Evolutionary conservation across 768 basidiomycete species (phyloP).

Genomic region (Leucosporidium scottii): DNA sequence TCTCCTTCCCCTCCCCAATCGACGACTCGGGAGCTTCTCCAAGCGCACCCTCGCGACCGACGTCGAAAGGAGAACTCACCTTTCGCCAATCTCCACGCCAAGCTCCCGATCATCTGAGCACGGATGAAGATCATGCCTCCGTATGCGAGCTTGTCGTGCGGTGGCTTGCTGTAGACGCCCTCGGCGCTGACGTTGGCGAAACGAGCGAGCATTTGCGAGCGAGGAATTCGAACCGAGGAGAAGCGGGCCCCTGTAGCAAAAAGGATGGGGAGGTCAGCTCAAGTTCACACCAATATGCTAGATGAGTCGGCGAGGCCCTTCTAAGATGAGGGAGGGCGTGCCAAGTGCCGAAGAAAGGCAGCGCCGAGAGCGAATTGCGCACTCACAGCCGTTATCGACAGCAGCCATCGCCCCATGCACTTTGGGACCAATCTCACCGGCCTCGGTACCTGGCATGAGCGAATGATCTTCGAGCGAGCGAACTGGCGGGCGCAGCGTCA

Average conservation of each 20-base stretch:
- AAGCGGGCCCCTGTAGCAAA: conserved; percentile 35
- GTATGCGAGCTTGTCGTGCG: conserved; percentile 61
- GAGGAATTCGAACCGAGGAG: conserved; percentile 44
- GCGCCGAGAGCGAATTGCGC: too few relatives aligned
- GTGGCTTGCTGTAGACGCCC: conserved; percentile 59
- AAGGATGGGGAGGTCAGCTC: neutral
- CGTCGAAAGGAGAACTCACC: conserved; percentile 45
- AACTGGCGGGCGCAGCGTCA: conserved; percentile 5
- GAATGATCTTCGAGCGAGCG: conserved; percentile 39
- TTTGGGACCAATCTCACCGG: conserved; percentile 48
- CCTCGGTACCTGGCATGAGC: conserved; percentile 43
- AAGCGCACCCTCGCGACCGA: too few relatives aligned
- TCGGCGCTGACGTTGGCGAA: conserved; percentile 64
- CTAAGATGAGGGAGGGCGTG: too few relatives aligned
- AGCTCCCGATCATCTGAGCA: conserved; percentile 52
- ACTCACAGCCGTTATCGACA: conserved; percentile 28
- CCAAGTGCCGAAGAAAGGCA: too few relatives aligned
- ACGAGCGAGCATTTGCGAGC: conserved; percentile 60
- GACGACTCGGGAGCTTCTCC: too few relatives aligned
- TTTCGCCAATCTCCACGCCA: conserved; percentile 61
- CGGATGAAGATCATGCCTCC: conserved; percentile 32
- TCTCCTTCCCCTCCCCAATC: neutral
- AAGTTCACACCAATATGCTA: too few relatives aligned
- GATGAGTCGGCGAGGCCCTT: too few relatives aligned
- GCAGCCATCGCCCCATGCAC: conserved; percentile 30